phyloP scores from a whole-genome alignment of 75 land plant genomes.

The Pinus albicaulis region DNA sequence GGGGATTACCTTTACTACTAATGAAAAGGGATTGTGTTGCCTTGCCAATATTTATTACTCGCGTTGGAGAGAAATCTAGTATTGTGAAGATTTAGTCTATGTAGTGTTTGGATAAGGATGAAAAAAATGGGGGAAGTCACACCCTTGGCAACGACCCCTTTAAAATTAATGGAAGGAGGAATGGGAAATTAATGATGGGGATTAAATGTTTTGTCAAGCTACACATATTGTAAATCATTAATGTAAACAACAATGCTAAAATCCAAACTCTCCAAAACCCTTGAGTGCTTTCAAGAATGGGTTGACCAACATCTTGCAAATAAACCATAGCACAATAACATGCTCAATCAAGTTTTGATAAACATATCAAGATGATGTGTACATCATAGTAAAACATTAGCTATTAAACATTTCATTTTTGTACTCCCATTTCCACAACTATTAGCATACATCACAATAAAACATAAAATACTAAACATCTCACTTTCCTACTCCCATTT shows the following conservation, averaged over 20 bases:
- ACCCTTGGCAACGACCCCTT: conserved; percentile 32
- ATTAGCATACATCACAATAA: too few species aligned
- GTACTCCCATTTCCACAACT: too few species aligned
- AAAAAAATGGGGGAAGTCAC: conserved; percentile 25
- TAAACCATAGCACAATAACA: not conserved
- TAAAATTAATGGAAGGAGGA: conserved; percentile 23
- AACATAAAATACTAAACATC: too few species aligned
- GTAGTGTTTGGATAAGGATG: conserved; percentile 38
- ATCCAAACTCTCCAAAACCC: conserved; percentile 94
- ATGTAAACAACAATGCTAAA: conserved; percentile 85
- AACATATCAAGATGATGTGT: too few species aligned
- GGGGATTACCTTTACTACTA: conserved; percentile 4
- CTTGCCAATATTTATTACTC: conserved; percentile 37
- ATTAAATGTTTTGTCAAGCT: conserved; percentile 59
- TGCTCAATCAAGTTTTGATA: too few species aligned
- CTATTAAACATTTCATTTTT: too few species aligned
- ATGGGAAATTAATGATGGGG: conserved; percentile 16
- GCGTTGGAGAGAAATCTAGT: conserved; percentile 47
- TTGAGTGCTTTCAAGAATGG: conserved; percentile 92
- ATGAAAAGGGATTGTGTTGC: conserved; percentile 38
- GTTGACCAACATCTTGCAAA: conserved; percentile 91
- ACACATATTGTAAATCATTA: conserved; percentile 76
- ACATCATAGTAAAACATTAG: too few species aligned
- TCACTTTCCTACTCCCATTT: too few species aligned
- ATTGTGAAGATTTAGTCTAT: conserved; percentile 34